Evolutionary conservation across 148 eudicot species (phyloP).

Genomic region (Selenicereus undatus): DNA sequence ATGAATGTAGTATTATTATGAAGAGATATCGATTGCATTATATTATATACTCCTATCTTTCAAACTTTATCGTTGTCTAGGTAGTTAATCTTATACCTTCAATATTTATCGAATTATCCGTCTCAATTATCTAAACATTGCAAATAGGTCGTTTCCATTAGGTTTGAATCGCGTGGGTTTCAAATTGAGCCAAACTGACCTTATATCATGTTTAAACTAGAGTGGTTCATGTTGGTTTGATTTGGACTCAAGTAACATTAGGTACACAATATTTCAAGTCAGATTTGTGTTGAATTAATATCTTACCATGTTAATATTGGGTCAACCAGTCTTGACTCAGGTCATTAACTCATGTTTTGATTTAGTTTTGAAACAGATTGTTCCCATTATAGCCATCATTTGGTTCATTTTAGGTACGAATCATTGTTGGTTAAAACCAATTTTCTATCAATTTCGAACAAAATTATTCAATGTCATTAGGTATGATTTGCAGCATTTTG

Average conservation of each 20-base stretch:
- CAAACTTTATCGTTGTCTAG: neutral
- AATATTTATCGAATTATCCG: no score
- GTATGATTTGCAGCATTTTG: neutral
- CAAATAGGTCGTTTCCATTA: neutral
- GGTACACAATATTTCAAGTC: neutral
- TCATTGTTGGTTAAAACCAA: neutral
- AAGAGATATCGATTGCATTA: neutral
- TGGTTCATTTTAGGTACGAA: neutral
- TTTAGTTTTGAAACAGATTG: no score
- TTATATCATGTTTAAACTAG: neutral
- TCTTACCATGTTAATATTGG: neutral
- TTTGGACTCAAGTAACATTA: neutral
- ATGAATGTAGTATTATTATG: neutral
- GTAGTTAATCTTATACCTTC: neutral
- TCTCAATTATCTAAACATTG: neutral
- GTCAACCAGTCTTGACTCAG: neutral
- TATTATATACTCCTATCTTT: no score
- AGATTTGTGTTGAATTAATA: no score
- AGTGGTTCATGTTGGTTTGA: no score
- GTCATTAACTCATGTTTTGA: neutral
- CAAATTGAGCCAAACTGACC: neutral
- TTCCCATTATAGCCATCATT: neutral
- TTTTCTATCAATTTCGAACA: neutral
- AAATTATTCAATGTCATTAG: neutral
- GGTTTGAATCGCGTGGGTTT: neutral